Base-by-base conservation (phyloP, 345 rosid species). In the Fremontodendron californicum region DNA sequence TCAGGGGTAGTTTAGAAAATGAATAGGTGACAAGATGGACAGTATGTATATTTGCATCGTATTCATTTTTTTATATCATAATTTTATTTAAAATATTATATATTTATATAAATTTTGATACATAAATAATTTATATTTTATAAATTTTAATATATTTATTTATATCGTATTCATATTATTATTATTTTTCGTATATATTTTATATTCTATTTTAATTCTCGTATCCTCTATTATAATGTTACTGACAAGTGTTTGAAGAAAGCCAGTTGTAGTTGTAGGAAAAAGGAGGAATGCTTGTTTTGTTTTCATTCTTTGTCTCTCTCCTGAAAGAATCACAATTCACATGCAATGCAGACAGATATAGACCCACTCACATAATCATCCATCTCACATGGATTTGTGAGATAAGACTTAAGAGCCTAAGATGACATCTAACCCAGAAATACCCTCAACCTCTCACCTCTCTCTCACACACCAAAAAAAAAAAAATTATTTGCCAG, bases 311-410 rank as follows among this genome's bases (percentile, higher is more conserved):
- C 68, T 63, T 58, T 2, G 6, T 73, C 45, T 63, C 51, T 70
- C 25, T 45, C 55, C 83, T 84, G 91, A 81, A 89, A 83, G 73
- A 78, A 79, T 76, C 94, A 92, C 95, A 89, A 33, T 1, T 3
- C 3, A 3, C n/a, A 3, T 92, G 97, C 39, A 62, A 82, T 77
- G 85, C 71, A 81, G 90, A 86, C 89, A 88, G 70, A 78, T 66
- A 29, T 58, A 77, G 91, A 87, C 93, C 92, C 91, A 88, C 91
- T 71, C 82, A 76, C 86, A 60, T 62, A 69, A 78, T 67, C 87
- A 67, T 78, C 82, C 79, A n/a, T n/a, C n/a, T n/a, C 97, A 91
- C 94, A 88, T 93, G 97, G 86, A 71, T 77, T 55, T 67, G 73
- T 87, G 81, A 84, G 79, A 80, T 58, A 19, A 75, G 79, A 33